These are phyloP conservation scores for Schoenoplectus tabernaemontani DNA, from an alignment of 202 grass and related monocot species.

Conservation along the genomic window DNA sequence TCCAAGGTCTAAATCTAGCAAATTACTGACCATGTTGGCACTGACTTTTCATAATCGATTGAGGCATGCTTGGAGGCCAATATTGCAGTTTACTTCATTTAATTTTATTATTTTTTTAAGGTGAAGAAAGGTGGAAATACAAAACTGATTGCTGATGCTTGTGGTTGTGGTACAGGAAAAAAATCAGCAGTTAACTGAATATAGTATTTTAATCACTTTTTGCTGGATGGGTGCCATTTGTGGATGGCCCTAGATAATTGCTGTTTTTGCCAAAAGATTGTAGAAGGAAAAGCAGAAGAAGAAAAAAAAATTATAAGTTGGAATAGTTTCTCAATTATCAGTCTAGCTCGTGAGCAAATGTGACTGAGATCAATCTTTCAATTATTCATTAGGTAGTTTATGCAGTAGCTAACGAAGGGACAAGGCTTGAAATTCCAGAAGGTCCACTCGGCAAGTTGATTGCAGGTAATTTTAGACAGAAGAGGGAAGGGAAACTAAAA, in stretches of 20 bases:
- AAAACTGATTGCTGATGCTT: slow-evolving; percentile 4
- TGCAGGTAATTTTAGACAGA: slow-evolving; percentile 41
- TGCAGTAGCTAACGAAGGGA: slow-evolving; percentile 75
- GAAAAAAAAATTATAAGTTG: neutral
- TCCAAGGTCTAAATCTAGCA: neutral
- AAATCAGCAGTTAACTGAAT: neutral
- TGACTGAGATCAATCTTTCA: neutral
- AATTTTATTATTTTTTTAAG: neutral
- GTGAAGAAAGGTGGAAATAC: neutral
- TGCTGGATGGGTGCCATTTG: slow-evolving; percentile 13
- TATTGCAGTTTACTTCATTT: neutral
- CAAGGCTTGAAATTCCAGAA: slow-evolving; percentile 78
- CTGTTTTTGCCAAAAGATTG: neutral
- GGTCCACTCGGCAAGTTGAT: slow-evolving; percentile 92
- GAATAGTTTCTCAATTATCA: neutral
- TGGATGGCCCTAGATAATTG: slow-evolving; percentile 4
- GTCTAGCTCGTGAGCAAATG: neutral
- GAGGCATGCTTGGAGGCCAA: neutral
- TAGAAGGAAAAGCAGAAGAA: neutral
- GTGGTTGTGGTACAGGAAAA: neutral
- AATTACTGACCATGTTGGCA: neutral
- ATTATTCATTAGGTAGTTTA: slow-evolving; percentile 59
- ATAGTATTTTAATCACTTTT: neutral
- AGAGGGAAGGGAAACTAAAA: neutral
- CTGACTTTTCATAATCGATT: neutral